Conservation (phyloP, 208 protist genomes). For the Leishmania arabica region DNA sequence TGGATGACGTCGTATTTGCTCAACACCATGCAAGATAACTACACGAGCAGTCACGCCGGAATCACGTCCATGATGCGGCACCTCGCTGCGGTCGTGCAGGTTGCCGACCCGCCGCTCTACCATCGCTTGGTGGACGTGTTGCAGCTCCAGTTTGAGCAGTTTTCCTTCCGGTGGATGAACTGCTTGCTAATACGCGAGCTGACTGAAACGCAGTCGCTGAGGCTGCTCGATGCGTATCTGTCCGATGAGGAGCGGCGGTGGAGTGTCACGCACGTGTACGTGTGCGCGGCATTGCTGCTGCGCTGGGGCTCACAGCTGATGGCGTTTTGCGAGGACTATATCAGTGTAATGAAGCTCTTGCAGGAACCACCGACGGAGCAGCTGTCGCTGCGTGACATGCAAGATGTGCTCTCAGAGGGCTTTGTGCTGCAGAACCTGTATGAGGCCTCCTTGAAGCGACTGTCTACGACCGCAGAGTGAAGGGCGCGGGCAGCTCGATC, state of each 20-base stretch:
- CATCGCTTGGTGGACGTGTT: slow-evolving; percentile 53
- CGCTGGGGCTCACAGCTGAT: slow-evolving; percentile 64
- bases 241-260: slow-evolving; percentile 72
- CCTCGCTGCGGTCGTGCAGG: slow-evolving; percentile 68
- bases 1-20: slow-evolving; percentile 90
- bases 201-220: slow-evolving; percentile 67
- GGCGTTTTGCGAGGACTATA: slow-evolving; percentile 51
- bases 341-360: slow-evolving; percentile 65
- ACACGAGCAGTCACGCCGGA: slow-evolving; percentile 89
- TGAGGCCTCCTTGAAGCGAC: slow-evolving; percentile 38
- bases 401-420: slow-evolving; percentile 65
- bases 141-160: slow-evolving; percentile 76
- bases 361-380: slow-evolving; percentile 71
- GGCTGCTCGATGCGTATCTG: slow-evolving; percentile 91
- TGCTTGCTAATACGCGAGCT: slow-evolving; percentile 93
- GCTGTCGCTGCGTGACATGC: slow-evolving; percentile 50
- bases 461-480: slow-evolving; percentile 6
- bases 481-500: not conserved
- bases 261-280: slow-evolving; percentile 83
- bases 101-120: slow-evolving; percentile 62
- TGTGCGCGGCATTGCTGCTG: slow-evolving; percentile 86
- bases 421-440: slow-evolving; percentile 77
- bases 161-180: slow-evolving; percentile 93
- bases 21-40: slow-evolving; percentile 89
- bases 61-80: slow-evolving; percentile 89